Base-by-base conservation (phyloP, 23 red algal species). In the Gracilaria gracilis region DNA sequence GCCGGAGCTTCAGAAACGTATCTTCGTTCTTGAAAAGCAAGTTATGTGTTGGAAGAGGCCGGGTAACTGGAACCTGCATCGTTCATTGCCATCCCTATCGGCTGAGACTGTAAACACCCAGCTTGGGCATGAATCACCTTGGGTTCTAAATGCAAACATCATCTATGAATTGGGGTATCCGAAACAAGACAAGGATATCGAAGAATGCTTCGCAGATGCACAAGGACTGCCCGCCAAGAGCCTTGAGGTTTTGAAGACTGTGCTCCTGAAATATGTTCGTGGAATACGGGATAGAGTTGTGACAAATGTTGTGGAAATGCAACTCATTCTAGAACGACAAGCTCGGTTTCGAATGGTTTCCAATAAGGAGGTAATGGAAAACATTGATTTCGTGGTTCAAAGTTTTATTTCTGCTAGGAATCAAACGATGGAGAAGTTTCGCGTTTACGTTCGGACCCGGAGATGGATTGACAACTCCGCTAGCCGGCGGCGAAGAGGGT, bases 381-480 rank as follows among this genome's bases (percentile, higher is more conserved):
- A 32, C 9, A 31, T 74, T 38, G 12, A 4, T 21, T 55, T 64
- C 54, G 46, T 88, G 14, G 49, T 88, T 44, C 50, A 62, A 33
- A 65, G 25, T 65, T 65, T 65, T 65, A 32, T 33, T 27, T 33
- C 61, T 32, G 46, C 87, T 6, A 49, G 87, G 28, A 17, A 81
- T 23, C 38, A 49, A 16, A 90, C 62, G 32, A 16, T 90, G 6
- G 38, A 80, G 27, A 90, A 80, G 47, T 90, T 73, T 61, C 48
- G 64, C 13, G 54, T 51, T 32, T 90, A 90, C 36, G 54, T 90
- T 16, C 42, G 87, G 25, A 90, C 77, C 44, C 38, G 49, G 42
- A 12, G 75, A 17, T 78, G 71, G 51, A 80, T 90, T 49, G 87
- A 90, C 24, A 79, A 53, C 67, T 27, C 48, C n/a, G 14, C 53